Base-by-base conservation (phyloP, 2,329 filamentous ascomycete genomes). In the Ceratocystiopsis sp. region DNA sequence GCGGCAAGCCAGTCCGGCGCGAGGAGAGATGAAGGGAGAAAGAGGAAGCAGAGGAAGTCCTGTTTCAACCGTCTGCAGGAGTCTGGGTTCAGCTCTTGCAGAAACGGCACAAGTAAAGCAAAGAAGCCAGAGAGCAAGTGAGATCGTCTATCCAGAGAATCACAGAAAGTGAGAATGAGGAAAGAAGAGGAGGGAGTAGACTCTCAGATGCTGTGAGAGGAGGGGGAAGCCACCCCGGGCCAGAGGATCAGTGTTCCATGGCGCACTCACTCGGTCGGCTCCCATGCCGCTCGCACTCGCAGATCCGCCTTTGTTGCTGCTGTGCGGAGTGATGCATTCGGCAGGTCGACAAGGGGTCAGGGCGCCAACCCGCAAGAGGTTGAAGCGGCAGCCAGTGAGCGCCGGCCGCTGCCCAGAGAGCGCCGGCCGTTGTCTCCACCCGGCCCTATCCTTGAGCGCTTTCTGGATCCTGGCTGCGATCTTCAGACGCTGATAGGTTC, bases 401-500 rank as follows among this genome's bases (percentile, higher is more conserved):
- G 46, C 45, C 44, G 45, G 42, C 41, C 47, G 40, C 45, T 18
- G 42, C 43, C 25, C 2, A n/a, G 5, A 29, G 25, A 29, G 25
- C 25, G 25, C 25, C 25, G 25, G 25, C 25, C 25, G 10, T 9
- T 29, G 9, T 29, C 7, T 2, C 6, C 40, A 25, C 45, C 42
- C 42, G 38, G 41, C 35, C 40, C 39, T 44, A 33, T 35, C 38
- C 37, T 39, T 42, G 13, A 38, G 38, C 32, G 9, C 38, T 35
- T 35, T 33, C 25, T 47, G 43, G 25, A 35, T 35, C 35, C 32
- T 43, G 21, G 37, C 18, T 38, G 35, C 32, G 52, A 56, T 54
- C 52, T 52, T 45, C 44, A 45, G 38, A 42, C 50, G 54, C 47
- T 61, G 55, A 63, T 63, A 58, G 57, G 59, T 29, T 11, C 7